These are phyloP conservation scores for Rhizopogon vinicolor DNA, from an alignment of 768 basidiomycete genomes.

Conservation along the genomic window DNA sequence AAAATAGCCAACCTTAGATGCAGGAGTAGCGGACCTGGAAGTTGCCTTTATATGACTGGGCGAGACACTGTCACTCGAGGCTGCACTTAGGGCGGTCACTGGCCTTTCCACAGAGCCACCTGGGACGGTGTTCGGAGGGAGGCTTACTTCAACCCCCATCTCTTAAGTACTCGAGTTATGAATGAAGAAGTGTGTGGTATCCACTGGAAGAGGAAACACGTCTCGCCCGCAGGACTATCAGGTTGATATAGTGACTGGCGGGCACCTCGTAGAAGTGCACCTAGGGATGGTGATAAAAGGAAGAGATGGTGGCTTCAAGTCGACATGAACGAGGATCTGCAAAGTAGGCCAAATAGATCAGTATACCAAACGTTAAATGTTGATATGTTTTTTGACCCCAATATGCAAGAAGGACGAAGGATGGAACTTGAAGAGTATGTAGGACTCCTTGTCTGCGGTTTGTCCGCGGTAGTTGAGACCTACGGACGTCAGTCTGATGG, in stretches of 20 bases:
- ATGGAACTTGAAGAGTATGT: no score
- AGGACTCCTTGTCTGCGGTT: not conserved
- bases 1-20: not conserved
- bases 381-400: no score
- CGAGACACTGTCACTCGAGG: not conserved
- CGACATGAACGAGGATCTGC: not conserved
- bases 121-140: not conserved
- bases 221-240: not conserved
- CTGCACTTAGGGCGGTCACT: not conserved
- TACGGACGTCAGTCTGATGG: no score
- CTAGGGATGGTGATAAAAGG: not conserved
- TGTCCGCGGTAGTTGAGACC: not conserved
- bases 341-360: not conserved
- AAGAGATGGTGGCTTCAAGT: not conserved
- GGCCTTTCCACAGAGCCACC: not conserved
- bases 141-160: slow-evolving; percentile 5
- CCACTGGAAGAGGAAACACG: not conserved
- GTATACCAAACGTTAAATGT: not conserved
- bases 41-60: not conserved
- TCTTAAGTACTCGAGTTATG: not conserved
- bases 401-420: not conserved
- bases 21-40: no score
- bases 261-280: not conserved
- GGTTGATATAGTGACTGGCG: not conserved
- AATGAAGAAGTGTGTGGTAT: not conserved